Conservation (phyloP, 2,329 filamentous ascomycete genomes). For the Ceratocystis harringtonii region DNA sequence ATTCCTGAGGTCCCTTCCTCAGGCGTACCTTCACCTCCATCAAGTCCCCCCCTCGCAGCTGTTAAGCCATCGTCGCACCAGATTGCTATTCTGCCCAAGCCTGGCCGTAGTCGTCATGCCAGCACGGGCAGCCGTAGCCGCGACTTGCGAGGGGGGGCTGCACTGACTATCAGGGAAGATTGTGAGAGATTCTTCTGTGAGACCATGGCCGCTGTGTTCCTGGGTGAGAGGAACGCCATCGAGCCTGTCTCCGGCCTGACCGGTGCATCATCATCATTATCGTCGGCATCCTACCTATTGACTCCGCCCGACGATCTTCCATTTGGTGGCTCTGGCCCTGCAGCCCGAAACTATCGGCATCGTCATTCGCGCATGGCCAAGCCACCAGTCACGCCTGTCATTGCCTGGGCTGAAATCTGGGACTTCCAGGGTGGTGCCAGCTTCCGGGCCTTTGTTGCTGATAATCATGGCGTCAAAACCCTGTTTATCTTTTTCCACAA, state of each 20-base stretch:
- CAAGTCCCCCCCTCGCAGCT: slow-evolving; percentile 79
- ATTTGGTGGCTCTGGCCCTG: background rate
- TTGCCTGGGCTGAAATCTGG: slow-evolving; percentile 62
- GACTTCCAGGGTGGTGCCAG: slow-evolving; percentile 73
- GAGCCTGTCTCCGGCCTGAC: slow-evolving; percentile 72
- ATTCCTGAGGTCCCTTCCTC: slow-evolving; percentile 82
- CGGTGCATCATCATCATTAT: slow-evolving; percentile 42
- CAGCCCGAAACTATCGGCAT: slow-evolving; percentile 18
- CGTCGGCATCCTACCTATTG: slow-evolving; percentile 25
- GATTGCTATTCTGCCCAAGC: slow-evolving; percentile 48
- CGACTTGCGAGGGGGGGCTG: slow-evolving; percentile 70
- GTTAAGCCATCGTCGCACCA: slow-evolving; percentile 48
- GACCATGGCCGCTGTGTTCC: slow-evolving; percentile 84
- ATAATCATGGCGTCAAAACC: slow-evolving; percentile 53
- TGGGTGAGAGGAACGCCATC: slow-evolving; percentile 76
- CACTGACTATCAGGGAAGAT: slow-evolving; percentile 94
- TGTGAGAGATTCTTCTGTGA: slow-evolving; percentile 99
- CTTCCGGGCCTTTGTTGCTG: slow-evolving; percentile 73
- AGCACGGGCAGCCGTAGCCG: slow-evolving; percentile 26
- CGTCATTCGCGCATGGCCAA: background rate
- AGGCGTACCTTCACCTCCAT: slow-evolving; percentile 70
- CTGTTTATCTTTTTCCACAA: slow-evolving; percentile 80
- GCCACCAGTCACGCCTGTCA: slow-evolving; percentile 27
- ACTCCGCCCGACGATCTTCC: slow-evolving; percentile 39
- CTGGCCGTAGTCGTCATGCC: slow-evolving; percentile 22